Conservation (phyloP, 2,329 filamentous ascomycete species). For the Spiromastix sp. region DNA sequence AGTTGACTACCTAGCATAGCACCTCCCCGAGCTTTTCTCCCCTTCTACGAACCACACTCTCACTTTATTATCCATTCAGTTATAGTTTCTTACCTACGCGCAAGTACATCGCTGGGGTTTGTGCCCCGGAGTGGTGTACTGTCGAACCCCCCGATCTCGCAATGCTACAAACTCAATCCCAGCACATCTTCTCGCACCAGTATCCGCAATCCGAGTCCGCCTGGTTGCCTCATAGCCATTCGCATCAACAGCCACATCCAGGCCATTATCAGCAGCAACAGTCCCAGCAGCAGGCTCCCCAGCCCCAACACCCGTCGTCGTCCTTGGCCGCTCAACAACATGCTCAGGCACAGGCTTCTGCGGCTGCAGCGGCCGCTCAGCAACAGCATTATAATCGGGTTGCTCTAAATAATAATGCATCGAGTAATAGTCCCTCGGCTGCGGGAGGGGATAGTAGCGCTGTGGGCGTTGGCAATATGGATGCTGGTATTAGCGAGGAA, state of each 20-base stretch:
- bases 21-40: no score
- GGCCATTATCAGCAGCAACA: slow-evolving; percentile 23
- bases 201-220: slow-evolving; percentile 37
- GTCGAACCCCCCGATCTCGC: no score
- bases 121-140: no score
- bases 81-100: no score
- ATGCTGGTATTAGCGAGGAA: slow-evolving; percentile 69
- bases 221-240: slow-evolving; percentile 32
- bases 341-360: slow-evolving; percentile 39
- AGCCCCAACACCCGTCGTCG: slow-evolving; percentile 27
- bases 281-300: slow-evolving; percentile 22
- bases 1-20: no score
- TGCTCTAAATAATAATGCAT: slow-evolving; percentile 52
- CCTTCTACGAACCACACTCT: no score
- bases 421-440: slow-evolving; percentile 25
- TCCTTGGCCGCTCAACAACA: slow-evolving; percentile 24
- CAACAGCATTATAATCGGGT: slow-evolving; percentile 61
- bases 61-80: no score
- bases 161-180: slow-evolving; percentile 42
- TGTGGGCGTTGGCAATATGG: slow-evolving; percentile 40
- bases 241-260: slow-evolving; percentile 24
- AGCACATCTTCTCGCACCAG: slow-evolving; percentile 53
- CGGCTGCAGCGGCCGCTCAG: slow-evolving; percentile 31
- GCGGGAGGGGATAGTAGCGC: slow-evolving; percentile 19
- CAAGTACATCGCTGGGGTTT: no score